These are phyloP conservation scores for Aechmea fasciata DNA, from an alignment of 176 grass and related monocot genomes.

Conservation along the genomic window DNA sequence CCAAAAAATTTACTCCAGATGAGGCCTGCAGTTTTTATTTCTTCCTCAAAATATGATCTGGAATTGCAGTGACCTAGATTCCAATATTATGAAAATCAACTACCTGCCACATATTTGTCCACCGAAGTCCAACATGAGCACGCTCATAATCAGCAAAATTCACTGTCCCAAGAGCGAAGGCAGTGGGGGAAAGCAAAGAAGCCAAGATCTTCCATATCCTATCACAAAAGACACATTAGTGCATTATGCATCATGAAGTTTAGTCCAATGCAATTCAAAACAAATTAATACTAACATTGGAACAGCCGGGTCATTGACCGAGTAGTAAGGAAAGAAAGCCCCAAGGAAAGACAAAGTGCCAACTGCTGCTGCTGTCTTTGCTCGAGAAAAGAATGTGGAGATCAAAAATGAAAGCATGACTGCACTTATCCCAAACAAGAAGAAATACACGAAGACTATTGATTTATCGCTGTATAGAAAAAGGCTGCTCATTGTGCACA, in stretches of 20 bases:
- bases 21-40: slow-evolving; percentile 24
- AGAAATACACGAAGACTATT: slow-evolving; percentile 39
- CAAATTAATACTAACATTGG: slow-evolving; percentile 31
- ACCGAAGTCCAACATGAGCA: slow-evolving; percentile 46
- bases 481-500: slow-evolving; percentile 41
- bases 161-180: slow-evolving; percentile 44
- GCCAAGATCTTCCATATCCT: slow-evolving; percentile 39
- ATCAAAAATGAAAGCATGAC: slow-evolving; percentile 40
- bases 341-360: slow-evolving; percentile 42
- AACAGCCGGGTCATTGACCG: slow-evolving; percentile 36
- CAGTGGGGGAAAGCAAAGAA: slow-evolving; percentile 44
- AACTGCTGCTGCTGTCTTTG: slow-evolving; percentile 46
- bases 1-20: slow-evolving; percentile 43
- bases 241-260: not conserved
- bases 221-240: slow-evolving; percentile 4
- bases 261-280: not conserved
- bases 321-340: slow-evolving; percentile 43
- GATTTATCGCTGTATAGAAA: slow-evolving; percentile 46
- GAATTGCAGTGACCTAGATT: not conserved
- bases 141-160: slow-evolving; percentile 51
- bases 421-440: slow-evolving; percentile 35
- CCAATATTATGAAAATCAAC: slow-evolving; percentile 6
- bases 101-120: slow-evolving; percentile 52
- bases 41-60: slow-evolving; percentile 9
- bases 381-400: slow-evolving; percentile 41